Evolutionary conservation across 257 asterid species (phyloP).

Genomic region (Solanum chmielewskii): DNA sequence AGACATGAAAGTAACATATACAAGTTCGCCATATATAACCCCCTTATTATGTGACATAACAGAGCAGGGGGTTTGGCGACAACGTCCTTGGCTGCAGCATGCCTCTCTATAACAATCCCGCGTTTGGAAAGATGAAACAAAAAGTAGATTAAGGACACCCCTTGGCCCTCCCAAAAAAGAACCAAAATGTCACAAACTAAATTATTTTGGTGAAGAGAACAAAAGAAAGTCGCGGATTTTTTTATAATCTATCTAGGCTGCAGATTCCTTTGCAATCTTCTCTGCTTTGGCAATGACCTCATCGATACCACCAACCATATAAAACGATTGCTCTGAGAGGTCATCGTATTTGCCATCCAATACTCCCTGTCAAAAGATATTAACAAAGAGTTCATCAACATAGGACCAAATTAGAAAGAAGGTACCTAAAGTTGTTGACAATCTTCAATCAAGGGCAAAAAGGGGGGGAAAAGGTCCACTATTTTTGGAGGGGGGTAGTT

Average conservation of each 20-base stretch:
- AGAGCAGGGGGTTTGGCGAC: constrained; percentile 25
- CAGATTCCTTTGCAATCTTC: constrained; percentile 91
- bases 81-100: constrained; percentile 22
- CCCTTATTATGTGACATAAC: constrained; percentile 36
- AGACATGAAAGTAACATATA: constrained; percentile 36
- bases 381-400: neutral
- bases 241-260: constrained; percentile 29
- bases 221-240: neutral
- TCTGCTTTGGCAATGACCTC: constrained; percentile 96
- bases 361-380: constrained; percentile 46
- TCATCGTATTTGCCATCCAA: constrained; percentile 92
- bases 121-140: constrained; percentile 5
- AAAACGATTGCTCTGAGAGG: constrained; percentile 84
- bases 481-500: neutral
- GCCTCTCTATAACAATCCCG: constrained; percentile 19
- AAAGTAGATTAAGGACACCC: constrained; percentile 15
- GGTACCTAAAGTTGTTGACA: neutral
- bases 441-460: neutral
- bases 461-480: accelerated
- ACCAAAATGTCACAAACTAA: constrained; percentile 20
- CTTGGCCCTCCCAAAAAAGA: constrained; percentile 13
- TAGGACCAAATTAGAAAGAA: neutral
- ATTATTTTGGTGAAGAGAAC: constrained; percentile 46
- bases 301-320: constrained; percentile 97
- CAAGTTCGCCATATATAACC: constrained; percentile 25